Percentiles rank a stretch among this genome's conserved stretches.
These are phyloP conservation scores for Colletotrichum tanaceti DNA, from an alignment of 2,329 filamentous ascomycete genomes.

Conservation along the genomic window DNA sequence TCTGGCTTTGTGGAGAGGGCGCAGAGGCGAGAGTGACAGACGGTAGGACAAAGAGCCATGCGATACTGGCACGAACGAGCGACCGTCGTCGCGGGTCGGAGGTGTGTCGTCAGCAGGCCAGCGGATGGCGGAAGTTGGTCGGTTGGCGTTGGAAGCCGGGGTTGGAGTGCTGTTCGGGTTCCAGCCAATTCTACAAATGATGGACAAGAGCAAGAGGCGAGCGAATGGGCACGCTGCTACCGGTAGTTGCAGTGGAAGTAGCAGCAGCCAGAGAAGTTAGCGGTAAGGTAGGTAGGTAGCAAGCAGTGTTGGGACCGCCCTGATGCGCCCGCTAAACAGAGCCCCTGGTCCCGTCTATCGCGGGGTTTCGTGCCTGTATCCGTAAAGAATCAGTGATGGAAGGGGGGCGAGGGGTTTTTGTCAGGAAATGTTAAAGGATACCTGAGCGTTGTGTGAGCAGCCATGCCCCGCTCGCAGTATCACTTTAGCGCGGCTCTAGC, in stretches of 20 bases:
- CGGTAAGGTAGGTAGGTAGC: too few species aligned
- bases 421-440: conserved; percentile 32
- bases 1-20: background rate
- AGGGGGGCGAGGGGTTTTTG: conserved; percentile 8
- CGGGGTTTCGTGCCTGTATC: conserved; percentile 35
- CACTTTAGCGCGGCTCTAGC: conserved; percentile 36
- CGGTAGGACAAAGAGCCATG: conserved; percentile 3
- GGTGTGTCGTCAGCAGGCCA: conserved; percentile 37
- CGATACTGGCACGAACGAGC: conserved; percentile 21
- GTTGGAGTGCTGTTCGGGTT: conserved; percentile 10
- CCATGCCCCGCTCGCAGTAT: background rate
- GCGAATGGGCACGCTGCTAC: conserved; percentile 19
- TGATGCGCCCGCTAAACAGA: conserved; percentile 37
- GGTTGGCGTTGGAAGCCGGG: conserved; percentile 20
- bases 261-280: too few species aligned
- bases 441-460: background rate
- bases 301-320: conserved; percentile 26
- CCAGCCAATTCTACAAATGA: background rate
- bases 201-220: conserved; percentile 5
- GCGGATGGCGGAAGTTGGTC: conserved; percentile 29
- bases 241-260: conserved; percentile 21
- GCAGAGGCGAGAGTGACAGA: conserved; percentile 5
- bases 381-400: conserved; percentile 23
- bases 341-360: conserved; percentile 39
- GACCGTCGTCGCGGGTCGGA: conserved; percentile 25